Evolutionary conservation across 108 stramenopile genomes (phyloP).

Genomic region (Skeletonema potamos): DNA sequence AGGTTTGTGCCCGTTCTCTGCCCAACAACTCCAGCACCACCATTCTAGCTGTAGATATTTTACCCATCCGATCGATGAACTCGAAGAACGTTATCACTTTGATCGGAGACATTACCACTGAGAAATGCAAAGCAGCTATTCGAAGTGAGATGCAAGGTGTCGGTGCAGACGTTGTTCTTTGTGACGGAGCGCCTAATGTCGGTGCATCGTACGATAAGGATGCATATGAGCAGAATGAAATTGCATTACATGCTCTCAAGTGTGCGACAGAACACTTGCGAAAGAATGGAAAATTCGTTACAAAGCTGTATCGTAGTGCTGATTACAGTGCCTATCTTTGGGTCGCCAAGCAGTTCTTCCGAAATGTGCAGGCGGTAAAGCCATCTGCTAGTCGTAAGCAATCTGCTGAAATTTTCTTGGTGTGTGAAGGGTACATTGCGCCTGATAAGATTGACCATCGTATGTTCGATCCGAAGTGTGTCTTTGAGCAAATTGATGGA

Average conservation of each 20-base stretch:
- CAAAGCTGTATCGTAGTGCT: conserved; percentile 95
- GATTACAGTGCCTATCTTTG: conserved; percentile 97
- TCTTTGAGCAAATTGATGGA: conserved; percentile 89
- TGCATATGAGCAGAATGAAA: conserved; percentile 98
- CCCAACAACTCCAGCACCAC: conserved; percentile 54
- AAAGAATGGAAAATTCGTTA: conserved; percentile 89
- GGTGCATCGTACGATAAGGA: conserved; percentile 96
- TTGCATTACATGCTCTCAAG: conserved; percentile 93
- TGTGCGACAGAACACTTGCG: conserved; percentile 94
- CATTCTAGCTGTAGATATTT: conserved; percentile 96
- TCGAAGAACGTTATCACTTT: conserved; percentile 85
- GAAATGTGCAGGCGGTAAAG: conserved; percentile 88
- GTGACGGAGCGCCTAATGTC: conserved; percentile 99
- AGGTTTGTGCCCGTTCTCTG: conserved; percentile 89
- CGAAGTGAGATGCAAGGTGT: conserved; percentile 66
- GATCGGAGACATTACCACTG: conserved; percentile 97
- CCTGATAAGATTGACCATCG: conserved; percentile 94
- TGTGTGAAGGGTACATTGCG: conserved; percentile 85
- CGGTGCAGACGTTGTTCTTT: conserved; percentile 95
- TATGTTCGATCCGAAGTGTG: conserved; percentile 96
- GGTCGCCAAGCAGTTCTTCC: conserved; percentile 97
- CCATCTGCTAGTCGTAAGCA: conserved; percentile 91
- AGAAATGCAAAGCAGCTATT: conserved; percentile 89
- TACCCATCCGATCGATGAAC: conserved; percentile 88
- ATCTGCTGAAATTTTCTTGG: conserved; percentile 98